These are phyloP conservation scores for Erodium trifolium DNA, from an alignment of 441 rosid species.

Conservation along the genomic window DNA sequence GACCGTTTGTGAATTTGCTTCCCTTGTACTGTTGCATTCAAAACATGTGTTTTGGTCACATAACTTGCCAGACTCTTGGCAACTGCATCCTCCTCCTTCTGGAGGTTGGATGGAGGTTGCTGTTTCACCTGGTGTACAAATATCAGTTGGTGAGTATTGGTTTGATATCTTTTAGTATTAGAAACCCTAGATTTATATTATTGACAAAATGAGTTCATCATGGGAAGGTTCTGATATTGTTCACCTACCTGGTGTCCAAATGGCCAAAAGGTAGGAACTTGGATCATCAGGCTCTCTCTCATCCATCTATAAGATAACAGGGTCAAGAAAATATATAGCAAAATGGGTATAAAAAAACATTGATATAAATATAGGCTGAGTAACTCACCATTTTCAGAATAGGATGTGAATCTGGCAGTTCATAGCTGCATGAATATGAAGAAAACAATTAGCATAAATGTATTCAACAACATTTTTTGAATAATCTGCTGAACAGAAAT, in stretches of 20 bases:
- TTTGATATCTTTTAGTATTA: not conserved
- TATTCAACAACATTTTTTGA: not conserved
- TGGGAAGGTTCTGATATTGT: constrained; percentile 2
- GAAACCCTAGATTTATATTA: not conserved
- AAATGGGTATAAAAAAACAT: not conserved
- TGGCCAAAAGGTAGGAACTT: constrained; percentile 84
- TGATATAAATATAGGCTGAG: constrained; percentile 10
- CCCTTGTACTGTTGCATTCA: constrained; percentile 40
- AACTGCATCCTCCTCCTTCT: constrained; percentile 32
- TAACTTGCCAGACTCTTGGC: constrained; percentile 27
- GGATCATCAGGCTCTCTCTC: constrained; percentile 85
- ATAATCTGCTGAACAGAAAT: not conserved
- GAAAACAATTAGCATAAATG: not conserved
- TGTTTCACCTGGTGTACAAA: constrained; percentile 38
- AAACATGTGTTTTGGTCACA: constrained; percentile 40
- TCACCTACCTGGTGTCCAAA: constrained; percentile 87
- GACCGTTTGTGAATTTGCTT: constrained; percentile 42
- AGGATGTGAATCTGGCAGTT: constrained; percentile 60
- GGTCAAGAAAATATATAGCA: constrained; percentile 3
- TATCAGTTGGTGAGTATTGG: not conserved
- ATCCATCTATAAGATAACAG: constrained; percentile 51
- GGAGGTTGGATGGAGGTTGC: constrained; percentile 40
- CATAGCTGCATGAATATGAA: constrained; percentile 18
- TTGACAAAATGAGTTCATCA: constrained; percentile 4
- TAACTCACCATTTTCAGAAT: constrained; percentile 62